Evolutionary conservation across 1,139 yeast genomes (phyloP), one percentile per base, ranked within the genome.

Genomic region (Hemisphaericaspora subhashii): DNA sequence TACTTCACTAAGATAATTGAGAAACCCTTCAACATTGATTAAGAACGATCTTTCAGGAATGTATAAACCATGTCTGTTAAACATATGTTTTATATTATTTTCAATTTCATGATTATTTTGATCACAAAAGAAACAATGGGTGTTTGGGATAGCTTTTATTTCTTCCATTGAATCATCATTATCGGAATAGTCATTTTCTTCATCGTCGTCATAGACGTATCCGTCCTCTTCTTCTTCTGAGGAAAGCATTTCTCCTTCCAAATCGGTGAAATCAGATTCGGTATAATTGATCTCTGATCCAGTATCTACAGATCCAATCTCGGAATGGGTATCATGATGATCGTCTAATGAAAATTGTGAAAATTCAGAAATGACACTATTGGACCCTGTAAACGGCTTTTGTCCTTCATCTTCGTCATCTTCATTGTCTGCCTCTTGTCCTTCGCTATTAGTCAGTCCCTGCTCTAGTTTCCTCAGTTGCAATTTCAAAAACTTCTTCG

Each of bases 291-390:
- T 57, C 41, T 78, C 85, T 2, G 81, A 74, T 1, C 69, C 74
- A 0, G 80, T 72, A 37, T 72, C 79, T 52, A 57, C 43, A 63
- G 64, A 41, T 44, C 47, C 37, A 38, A 46, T 33, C 28, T 47
- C 52, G 28, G 44, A 44, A 4, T 51, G 40, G 15, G 55, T 56
- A 36, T 68, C 70, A 7, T 41, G 38, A 44, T 43, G 39, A 9
- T 80, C 83, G 11, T 86, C 88, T 20, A 84, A 63, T 0, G 90
- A 81, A 50, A 86, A 77, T 37, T 77, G 74, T 0, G 94, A 83
- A 24, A 79, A 63, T 28, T 74, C 77, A 1, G 87, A 80, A 0
- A 69, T 66, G 4, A 77, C 70, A 3, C 79, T 55, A n/a, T 39
- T 51, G 3, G 37, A 47, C 14, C 31, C 42, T n/a, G n/a, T n/a